Evolutionary conservation across 306 rosid species (phyloP).

Genomic region (Cicer yamashitae): DNA sequence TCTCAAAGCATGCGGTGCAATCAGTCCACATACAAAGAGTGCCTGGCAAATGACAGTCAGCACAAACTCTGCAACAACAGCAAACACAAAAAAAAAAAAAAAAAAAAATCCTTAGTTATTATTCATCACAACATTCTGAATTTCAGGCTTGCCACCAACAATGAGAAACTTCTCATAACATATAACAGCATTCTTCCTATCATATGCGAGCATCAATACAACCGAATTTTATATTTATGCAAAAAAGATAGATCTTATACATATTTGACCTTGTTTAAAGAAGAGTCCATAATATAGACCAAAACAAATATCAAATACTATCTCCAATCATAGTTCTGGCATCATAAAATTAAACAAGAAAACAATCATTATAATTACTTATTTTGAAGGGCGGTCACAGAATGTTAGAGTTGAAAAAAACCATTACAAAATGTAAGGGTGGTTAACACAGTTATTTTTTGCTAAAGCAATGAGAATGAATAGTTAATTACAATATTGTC

Average conservation of each 20-base stretch:
- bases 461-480: not conserved
- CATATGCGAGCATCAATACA: constrained; percentile 28
- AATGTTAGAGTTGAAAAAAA: not conserved
- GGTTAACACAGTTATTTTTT: not conserved
- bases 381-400: not conserved
- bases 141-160: constrained; percentile 1
- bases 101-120: constrained; percentile 30
- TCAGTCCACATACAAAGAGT: constrained; percentile 99
- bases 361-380: constrained; percentile 9
- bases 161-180: constrained; percentile 22
- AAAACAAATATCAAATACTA: constrained; percentile 25
- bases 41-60: constrained; percentile 99
- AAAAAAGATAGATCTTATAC: not conserved
- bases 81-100: not conserved
- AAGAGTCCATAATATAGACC: not conserved
- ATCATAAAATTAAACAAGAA: constrained; percentile 34
- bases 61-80: constrained; percentile 75
- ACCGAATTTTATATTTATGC: not conserved
- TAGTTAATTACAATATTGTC: not conserved
- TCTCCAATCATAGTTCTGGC: constrained; percentile 9
- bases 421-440: not conserved
- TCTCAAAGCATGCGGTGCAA: constrained; percentile 97
- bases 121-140: constrained; percentile 2
- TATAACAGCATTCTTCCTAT: not conserved
- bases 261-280: constrained; percentile 3